A percentile compares a stretch with the other conserved stretches of the same genome.
Conservation (phyloP, 1,139 yeast genomes). For the Yamadazyma pseudoaaseri region DNA sequence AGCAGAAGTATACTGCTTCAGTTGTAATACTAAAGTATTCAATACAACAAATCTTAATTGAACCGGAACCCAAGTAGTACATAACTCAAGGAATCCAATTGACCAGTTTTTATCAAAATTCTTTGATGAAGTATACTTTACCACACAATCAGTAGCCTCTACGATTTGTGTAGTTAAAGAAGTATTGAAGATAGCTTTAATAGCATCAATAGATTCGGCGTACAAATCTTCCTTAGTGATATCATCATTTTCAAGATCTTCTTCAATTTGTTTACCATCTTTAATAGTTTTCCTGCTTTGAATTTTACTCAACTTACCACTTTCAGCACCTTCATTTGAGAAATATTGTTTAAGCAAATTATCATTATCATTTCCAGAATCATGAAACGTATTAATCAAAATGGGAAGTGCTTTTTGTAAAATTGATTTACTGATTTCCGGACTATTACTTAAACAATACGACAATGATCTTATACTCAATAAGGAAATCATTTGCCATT, state of each 20-base stretch:
- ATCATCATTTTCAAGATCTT: slow-evolving; percentile 31
- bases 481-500: slow-evolving; percentile 51
- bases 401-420: slow-evolving; percentile 42
- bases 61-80: slow-evolving; percentile 83
- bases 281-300: slow-evolving; percentile 24
- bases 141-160: slow-evolving; percentile 45
- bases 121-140: slow-evolving; percentile 27
- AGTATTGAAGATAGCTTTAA: slow-evolving; percentile 51
- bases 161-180: slow-evolving; percentile 48
- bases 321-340: slow-evolving; percentile 19
- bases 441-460: slow-evolving; percentile 40
- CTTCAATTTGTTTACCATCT: slow-evolving; percentile 20
- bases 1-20: slow-evolving; percentile 22
- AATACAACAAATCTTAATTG: slow-evolving; percentile 77
- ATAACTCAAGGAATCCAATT: slow-evolving; percentile 55
- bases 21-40: slow-evolving; percentile 36
- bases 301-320: slow-evolving; percentile 25
- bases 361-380: slow-evolving; percentile 14
- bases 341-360: slow-evolving; percentile 14
- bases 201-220: slow-evolving; percentile 42
- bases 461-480: slow-evolving; percentile 45
- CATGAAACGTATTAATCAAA: slow-evolving; percentile 31
- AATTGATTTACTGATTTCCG: slow-evolving; percentile 36
- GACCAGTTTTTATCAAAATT: slow-evolving; percentile 45
- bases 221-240: slow-evolving; percentile 26